Percentiles rank a stretch among this genome's conserved stretches.
phyloP scores from a whole-genome alignment of 2,329 filamentous ascomycete genomes.

The Pseudogymnoascus sp. region DNA sequence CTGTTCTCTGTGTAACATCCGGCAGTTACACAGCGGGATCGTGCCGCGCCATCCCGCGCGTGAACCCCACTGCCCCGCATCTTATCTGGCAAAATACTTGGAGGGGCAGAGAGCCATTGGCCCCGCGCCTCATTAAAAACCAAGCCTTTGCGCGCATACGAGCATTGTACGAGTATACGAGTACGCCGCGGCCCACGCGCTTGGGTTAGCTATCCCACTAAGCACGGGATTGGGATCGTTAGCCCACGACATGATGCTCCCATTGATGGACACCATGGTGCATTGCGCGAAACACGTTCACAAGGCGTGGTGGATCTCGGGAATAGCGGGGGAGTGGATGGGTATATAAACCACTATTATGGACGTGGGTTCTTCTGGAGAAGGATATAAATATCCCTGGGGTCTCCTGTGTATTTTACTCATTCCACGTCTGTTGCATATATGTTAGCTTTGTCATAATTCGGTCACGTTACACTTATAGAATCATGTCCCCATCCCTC shows the following conservation, averaged over 20 bases:
- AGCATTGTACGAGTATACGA: background rate
- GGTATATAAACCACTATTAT: background rate
- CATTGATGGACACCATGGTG: background rate
- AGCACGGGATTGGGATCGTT: background rate
- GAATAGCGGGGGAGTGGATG: background rate
- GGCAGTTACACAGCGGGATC: background rate
- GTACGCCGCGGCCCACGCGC: background rate
- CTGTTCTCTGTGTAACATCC: background rate
- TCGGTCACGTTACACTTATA: background rate
- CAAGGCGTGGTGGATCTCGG: background rate
- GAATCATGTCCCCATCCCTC: background rate
- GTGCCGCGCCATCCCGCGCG: conserved; percentile 3
- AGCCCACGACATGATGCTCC: background rate
- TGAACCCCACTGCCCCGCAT: background rate
- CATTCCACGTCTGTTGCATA: background rate
- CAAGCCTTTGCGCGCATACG: background rate
- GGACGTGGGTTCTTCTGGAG: background rate
- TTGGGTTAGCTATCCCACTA: background rate
- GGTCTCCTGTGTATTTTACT: background rate
- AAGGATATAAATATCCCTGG: background rate
- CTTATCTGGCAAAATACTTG: background rate
- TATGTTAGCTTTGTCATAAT: background rate
- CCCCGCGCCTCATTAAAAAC: background rate
- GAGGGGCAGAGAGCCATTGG: background rate
- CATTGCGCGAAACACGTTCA: background rate